Conservation (phyloP, 331 rosid genomes). For the Saraca asoca region DNA sequence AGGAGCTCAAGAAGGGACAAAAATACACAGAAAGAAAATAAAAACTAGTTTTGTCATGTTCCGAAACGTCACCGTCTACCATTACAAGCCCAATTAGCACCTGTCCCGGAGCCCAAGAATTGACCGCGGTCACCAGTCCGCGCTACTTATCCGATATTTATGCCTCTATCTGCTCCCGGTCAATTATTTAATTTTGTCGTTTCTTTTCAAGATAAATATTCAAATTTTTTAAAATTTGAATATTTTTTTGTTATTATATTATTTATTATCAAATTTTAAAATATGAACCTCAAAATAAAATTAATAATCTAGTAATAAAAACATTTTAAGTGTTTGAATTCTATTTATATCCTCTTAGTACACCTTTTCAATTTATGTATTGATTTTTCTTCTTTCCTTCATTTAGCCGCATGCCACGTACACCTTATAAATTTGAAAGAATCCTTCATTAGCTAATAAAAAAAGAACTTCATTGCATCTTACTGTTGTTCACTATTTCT, state of each 20-base stretch:
- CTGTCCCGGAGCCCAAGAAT: conserved; percentile 38
- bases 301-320: too few species aligned
- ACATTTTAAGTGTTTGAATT: too few species aligned
- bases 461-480: neutral
- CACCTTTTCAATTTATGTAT: too few species aligned
- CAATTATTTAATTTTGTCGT: too few species aligned
- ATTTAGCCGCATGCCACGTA: conserved; percentile 20
- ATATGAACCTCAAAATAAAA: too few species aligned
- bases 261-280: too few species aligned
- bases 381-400: neutral
- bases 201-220: too few species aligned
- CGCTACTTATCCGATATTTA: conserved; percentile 32
- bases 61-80: conserved; percentile 50
- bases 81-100: conserved; percentile 30
- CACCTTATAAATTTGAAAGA: conserved; percentile 2
- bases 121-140: conserved; percentile 49
- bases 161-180: neutral
- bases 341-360: too few species aligned
- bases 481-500: neutral
- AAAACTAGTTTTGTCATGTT: conserved; percentile 37
- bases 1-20: conserved; percentile 47
- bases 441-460: neutral
- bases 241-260: too few species aligned
- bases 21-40: conserved; percentile 15
- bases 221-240: conserved; percentile 1